Evolutionary conservation across 2,329 filamentous ascomycete species (phyloP).

Genomic region (Alternaria sp.): DNA sequence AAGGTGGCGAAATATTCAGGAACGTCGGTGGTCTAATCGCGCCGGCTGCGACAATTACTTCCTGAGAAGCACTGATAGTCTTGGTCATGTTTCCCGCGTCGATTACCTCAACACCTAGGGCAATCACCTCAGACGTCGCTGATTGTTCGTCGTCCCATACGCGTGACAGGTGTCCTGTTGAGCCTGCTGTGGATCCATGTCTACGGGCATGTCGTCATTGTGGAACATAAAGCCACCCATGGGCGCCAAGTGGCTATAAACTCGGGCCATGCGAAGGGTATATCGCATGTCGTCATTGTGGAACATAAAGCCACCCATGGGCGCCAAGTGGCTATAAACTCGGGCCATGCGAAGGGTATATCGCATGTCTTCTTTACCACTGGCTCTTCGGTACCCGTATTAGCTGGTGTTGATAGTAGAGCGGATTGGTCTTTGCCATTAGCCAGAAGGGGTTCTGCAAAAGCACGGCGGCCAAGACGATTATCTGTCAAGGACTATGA

Average conservation of each 20-base stretch:
- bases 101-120: conserved; percentile 39
- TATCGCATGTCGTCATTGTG: neutral
- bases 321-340: neutral
- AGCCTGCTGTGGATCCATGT: neutral
- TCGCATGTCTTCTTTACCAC: neutral
- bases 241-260: neutral
- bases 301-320: neutral
- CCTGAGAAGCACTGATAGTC: conserved; percentile 32
- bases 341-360: too few relatives aligned
- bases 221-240: neutral
- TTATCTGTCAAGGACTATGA: too few relatives aligned
- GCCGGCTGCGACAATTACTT: conserved; percentile 51
- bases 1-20: conserved; percentile 43
- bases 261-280: too few relatives aligned
- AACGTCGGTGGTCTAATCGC: conserved; percentile 46
- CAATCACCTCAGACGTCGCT: conserved; percentile 17
- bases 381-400: too few relatives aligned
- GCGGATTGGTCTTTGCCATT: too few relatives aligned
- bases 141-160: conserved; percentile 42
- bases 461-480: too few relatives aligned
- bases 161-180: neutral
- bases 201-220: neutral
- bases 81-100: conserved; percentile 28
- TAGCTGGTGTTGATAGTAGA: too few relatives aligned
- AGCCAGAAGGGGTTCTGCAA: too few relatives aligned